phyloP scores from a whole-genome alignment of 108 stramenopile genomes.

The Nitzschia sp. region DNA sequence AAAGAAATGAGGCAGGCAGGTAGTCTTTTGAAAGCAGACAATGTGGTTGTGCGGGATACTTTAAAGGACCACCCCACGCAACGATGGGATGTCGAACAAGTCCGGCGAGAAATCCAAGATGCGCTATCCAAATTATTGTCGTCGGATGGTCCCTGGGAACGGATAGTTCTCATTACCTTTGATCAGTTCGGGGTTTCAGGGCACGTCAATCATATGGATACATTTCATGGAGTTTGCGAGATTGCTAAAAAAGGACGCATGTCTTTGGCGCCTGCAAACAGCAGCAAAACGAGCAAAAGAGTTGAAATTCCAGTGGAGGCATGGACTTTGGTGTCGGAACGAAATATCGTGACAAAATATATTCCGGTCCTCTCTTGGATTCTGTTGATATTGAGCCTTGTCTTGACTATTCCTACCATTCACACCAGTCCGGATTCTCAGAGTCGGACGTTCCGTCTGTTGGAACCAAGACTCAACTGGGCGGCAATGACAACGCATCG shows the following conservation, averaged over 20 bases:
- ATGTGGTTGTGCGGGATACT: conserved; percentile 9
- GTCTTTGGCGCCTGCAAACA: neutral
- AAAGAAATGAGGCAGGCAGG: conserved; percentile 58
- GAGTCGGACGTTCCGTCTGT: conserved; percentile 21
- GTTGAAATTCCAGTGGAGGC: conserved; percentile 25
- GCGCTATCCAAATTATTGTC: no score
- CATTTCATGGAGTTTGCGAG: conserved; percentile 54
- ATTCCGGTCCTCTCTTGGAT: conserved; percentile 44
- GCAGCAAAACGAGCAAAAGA: neutral
- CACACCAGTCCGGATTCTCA: neutral
- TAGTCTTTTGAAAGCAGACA: conserved; percentile 44
- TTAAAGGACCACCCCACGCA: conserved; percentile 41
- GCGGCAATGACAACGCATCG: conserved; percentile 75
- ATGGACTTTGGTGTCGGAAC: conserved; percentile 45
- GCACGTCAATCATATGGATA: conserved; percentile 83
- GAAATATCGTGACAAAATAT: conserved; percentile 49
- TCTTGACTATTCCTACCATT: neutral
- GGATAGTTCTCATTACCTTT: conserved; percentile 63
- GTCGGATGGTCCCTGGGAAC: no score
- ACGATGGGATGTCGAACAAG: conserved; percentile 24
- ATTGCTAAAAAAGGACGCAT: conserved; percentile 7
- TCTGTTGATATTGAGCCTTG: conserved; percentile 40
- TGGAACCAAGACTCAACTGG: conserved; percentile 63
- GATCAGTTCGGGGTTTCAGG: conserved; percentile 75
- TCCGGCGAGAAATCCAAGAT: conserved; percentile 15